A percentile compares a stretch with the other conserved stretches of the same genome.
Evolutionary conservation across 345 rosid genomes (phyloP).

Genomic region (Microthlaspi erraticum): DNA sequence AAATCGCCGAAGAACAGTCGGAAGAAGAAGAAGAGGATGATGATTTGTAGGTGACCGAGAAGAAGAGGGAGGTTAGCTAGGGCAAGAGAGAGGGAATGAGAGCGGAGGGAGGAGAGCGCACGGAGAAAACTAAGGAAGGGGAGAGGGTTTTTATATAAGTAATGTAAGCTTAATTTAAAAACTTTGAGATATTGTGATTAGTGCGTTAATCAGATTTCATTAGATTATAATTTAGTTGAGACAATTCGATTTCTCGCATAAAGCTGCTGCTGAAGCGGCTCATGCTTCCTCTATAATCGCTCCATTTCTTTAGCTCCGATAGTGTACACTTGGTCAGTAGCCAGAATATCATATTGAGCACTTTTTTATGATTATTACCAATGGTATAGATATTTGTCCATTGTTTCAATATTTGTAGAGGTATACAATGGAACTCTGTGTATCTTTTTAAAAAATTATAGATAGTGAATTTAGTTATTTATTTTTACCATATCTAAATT

Average conservation of each 20-base stretch:
- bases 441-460: too few species aligned
- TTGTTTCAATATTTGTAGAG: too few species aligned
- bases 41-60: background rate
- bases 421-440: too few species aligned
- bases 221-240: background rate
- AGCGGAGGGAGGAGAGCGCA: background rate
- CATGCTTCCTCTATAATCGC: background rate
- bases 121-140: background rate
- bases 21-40: background rate
- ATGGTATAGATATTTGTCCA: too few species aligned
- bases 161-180: slow-evolving; percentile 28
- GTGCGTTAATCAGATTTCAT: slow-evolving; percentile 33
- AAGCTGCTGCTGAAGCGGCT: slow-evolving; percentile 23
- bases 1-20: background rate
- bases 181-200: slow-evolving; percentile 22
- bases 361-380: too few species aligned
- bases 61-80: slow-evolving; percentile 14
- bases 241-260: slow-evolving; percentile 18
- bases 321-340: too few species aligned
- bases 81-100: slow-evolving; percentile 20
- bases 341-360: too few species aligned
- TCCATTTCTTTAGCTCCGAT: background rate
- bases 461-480: too few species aligned
- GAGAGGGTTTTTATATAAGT: slow-evolving; percentile 44
- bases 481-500: too few species aligned